Percentiles rank a stretch among this genome's conserved stretches.
Conservation (phyloP, 2,329 filamentous ascomycete genomes). For the Pyrenochaeta sp. region DNA sequence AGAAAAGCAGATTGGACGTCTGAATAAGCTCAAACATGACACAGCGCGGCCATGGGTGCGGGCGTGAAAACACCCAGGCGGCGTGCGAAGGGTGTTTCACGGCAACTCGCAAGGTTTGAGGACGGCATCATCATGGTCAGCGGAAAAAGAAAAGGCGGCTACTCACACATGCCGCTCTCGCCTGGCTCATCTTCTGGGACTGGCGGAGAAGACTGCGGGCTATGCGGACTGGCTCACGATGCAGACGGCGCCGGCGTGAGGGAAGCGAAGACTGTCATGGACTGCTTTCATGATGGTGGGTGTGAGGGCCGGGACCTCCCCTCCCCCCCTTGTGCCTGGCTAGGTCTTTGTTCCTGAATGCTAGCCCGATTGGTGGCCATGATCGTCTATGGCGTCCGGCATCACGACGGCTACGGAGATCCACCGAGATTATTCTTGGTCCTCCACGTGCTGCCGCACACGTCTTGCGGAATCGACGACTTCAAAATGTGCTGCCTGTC, state of each 20-base stretch:
- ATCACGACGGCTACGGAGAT: conserved; percentile 32
- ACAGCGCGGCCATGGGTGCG: conserved; percentile 20
- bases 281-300: conserved; percentile 18
- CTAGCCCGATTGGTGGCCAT: conserved; percentile 35
- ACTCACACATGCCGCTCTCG: conserved; percentile 51
- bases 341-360: conserved; percentile 29
- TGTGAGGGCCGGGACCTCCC: conserved; percentile 11
- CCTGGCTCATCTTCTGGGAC: conserved; percentile 44
- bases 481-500: too few species aligned
- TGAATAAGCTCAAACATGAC: conserved; percentile 29
- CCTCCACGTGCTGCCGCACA: conserved; percentile 28
- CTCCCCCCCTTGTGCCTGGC: conserved; percentile 28
- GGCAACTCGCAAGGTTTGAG: conserved; percentile 23
- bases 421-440: conserved; percentile 23
- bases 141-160: conserved; percentile 9
- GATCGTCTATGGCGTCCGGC: conserved; percentile 28
- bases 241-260: conserved; percentile 10
- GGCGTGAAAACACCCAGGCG: conserved; percentile 20
- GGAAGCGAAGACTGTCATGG: conserved; percentile 10
- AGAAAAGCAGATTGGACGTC: conserved; percentile 25
- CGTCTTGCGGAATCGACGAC: too few species aligned
- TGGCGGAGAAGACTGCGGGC: conserved; percentile 26
- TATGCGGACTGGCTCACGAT: conserved; percentile 23
- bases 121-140: conserved; percentile 11
- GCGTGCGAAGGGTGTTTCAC: conserved; percentile 26